Percentiles rank a stretch among this genome's conserved stretches.
These are phyloP conservation scores for sorghum (Sorghum bicolor) DNA, from an alignment of 176 grass and related monocot species.

Conservation along the genomic window DNA sequence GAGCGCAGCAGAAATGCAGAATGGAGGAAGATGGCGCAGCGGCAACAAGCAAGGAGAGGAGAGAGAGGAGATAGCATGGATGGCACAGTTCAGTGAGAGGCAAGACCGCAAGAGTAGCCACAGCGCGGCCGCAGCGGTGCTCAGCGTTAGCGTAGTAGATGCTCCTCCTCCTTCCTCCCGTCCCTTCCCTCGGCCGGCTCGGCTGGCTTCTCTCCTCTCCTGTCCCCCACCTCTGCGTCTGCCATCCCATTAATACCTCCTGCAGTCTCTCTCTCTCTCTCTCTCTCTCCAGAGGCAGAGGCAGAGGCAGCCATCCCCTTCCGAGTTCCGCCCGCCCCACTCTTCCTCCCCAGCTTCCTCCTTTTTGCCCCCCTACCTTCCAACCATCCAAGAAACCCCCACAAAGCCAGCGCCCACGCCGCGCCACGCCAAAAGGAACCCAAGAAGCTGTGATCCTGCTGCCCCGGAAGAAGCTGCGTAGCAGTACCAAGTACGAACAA, in stretches of 20 bases:
- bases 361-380: slow-evolving; percentile 56
- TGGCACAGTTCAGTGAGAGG: neutral
- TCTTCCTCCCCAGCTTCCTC: slow-evolving; percentile 17
- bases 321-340: neutral
- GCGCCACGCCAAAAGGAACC: neutral
- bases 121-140: neutral
- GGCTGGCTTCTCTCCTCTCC: neutral
- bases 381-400: slow-evolving; percentile 45
- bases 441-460: slow-evolving; percentile 34
- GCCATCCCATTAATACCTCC: slow-evolving; percentile 37
- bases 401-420: neutral
- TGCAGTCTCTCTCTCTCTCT: neutral
- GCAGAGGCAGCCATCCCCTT: slow-evolving; percentile 15
- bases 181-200: neutral
- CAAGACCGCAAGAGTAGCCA: neutral
- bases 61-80: neutral
- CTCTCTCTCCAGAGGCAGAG: neutral
- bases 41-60: neutral
- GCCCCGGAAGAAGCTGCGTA: slow-evolving; percentile 22
- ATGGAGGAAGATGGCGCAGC: slow-evolving; percentile 35
- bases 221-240: slow-evolving; percentile 6
- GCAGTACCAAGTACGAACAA: neutral
- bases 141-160: neutral
- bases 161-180: neutral
- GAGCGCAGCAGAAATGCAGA: slow-evolving; percentile 37